Percentiles rank a stretch among this genome's conserved stretches.
Conservation (phyloP, 2,329 filamentous ascomycete species). For the Stagonosporopsis vannaccii region DNA sequence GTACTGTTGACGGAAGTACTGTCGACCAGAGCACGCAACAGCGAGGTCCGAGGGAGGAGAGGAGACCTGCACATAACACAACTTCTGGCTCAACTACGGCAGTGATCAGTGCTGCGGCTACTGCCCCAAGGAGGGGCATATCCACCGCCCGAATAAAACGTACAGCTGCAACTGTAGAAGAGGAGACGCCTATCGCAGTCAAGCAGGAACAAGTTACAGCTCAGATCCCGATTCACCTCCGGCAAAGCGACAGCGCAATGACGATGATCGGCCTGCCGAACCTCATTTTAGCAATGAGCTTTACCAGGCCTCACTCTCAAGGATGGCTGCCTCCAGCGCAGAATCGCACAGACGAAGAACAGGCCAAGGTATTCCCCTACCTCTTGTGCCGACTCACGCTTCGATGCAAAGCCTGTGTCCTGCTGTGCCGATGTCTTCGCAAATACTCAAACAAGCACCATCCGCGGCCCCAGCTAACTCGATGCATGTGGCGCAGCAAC, state of each 20-base stretch:
- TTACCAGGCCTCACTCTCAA: neutral
- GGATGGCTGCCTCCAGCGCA: neutral
- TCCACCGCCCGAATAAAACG: slow-evolving; percentile 8
- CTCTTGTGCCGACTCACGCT: neutral
- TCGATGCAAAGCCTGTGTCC: neutral
- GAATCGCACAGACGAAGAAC: too few species aligned
- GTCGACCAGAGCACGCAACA: slow-evolving; percentile 13
- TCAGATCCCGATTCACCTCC: neutral
- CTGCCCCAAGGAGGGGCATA: slow-evolving; percentile 13
- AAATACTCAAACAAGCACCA: neutral
- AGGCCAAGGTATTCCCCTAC: neutral
- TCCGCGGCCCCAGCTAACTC: neutral
- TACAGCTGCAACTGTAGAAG: neutral
- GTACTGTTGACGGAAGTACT: slow-evolving; percentile 34
- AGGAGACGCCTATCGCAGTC: neutral
- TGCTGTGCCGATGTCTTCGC: neutral
- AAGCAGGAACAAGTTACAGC: neutral
- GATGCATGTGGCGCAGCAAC: neutral
- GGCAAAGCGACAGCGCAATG: slow-evolving; percentile 29
- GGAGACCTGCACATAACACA: neutral
- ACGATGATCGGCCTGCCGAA: neutral
- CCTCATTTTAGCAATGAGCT: neutral
- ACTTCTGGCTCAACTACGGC: slow-evolving; percentile 11
- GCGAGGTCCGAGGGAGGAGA: neutral
- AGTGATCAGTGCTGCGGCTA: slow-evolving; percentile 9